A percentile compares a stretch with the other conserved stretches of the same genome.
Conservation (phyloP, 75 land plant genomes). For the Picea glauca region DNA sequence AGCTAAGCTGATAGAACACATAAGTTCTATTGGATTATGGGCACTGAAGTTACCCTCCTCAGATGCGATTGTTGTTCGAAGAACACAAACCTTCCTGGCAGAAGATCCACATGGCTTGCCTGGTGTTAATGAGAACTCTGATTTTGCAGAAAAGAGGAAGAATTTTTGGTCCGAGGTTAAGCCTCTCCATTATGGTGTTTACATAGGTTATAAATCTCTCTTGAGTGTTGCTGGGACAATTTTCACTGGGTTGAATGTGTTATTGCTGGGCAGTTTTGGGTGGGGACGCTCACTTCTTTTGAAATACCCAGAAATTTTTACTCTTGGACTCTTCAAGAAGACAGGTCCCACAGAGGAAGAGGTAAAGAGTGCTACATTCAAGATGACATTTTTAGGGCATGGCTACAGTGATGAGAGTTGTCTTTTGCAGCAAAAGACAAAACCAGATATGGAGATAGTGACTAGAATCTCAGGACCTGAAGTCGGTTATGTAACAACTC, state of each 20-base stretch:
- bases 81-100: slow-evolving; percentile 53
- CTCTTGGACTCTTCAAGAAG: slow-evolving; percentile 63
- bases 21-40: slow-evolving; percentile 70
- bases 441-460: slow-evolving; percentile 70
- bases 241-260: slow-evolving; percentile 45
- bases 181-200: slow-evolving; percentile 90
- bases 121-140: slow-evolving; percentile 47
- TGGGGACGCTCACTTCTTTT: slow-evolving; percentile 74
- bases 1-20: slow-evolving; percentile 61
- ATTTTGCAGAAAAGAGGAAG: slow-evolving; percentile 33
- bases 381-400: slow-evolving; percentile 82
- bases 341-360: slow-evolving; percentile 88
- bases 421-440: slow-evolving; percentile 16
- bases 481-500: slow-evolving; percentile 87
- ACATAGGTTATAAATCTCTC: slow-evolving; percentile 48
- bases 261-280: slow-evolving; percentile 37
- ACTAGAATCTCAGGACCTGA: slow-evolving; percentile 94
- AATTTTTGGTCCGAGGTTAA: slow-evolving; percentile 60
- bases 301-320: slow-evolving; percentile 79
- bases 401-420: slow-evolving; percentile 66
- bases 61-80: slow-evolving; percentile 82
- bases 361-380: slow-evolving; percentile 69
- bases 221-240: slow-evolving; percentile 41
- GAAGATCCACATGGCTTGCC: slow-evolving; percentile 69
- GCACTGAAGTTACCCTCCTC: slow-evolving; percentile 81